Conservation (phyloP, 2,329 filamentous ascomycete species). For the Davidsoniella virescens region DNA sequence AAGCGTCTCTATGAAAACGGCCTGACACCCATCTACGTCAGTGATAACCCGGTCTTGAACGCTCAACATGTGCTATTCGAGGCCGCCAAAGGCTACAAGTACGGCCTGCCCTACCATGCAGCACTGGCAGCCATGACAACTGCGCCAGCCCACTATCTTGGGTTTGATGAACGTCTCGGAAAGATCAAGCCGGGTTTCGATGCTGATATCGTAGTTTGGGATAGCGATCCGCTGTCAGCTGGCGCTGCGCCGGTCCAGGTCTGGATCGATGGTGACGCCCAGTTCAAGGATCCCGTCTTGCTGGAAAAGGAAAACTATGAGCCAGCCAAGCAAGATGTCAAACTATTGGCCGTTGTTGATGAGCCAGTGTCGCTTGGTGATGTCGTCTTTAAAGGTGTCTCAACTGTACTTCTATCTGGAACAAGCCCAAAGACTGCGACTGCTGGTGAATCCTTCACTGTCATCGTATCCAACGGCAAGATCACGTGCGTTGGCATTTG, state of each 20-base stretch:
- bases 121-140: constrained; percentile 42
- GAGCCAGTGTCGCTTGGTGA: constrained; percentile 24
- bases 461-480: constrained; percentile 35
- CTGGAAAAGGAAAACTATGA: constrained; percentile 31
- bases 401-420: constrained; percentile 15
- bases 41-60: constrained; percentile 53
- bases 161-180: constrained; percentile 39
- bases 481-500: constrained; percentile 42
- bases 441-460: constrained; percentile 22
- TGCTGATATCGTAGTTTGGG: constrained; percentile 46
- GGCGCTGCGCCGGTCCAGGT: constrained; percentile 44
- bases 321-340: constrained; percentile 25
- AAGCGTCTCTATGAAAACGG: constrained; percentile 49
- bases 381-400: constrained; percentile 40
- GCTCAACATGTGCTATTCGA: constrained; percentile 54
- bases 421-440: constrained; percentile 12
- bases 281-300: constrained; percentile 38
- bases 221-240: constrained; percentile 43
- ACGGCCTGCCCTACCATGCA: constrained; percentile 43
- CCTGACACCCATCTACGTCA: constrained; percentile 51
- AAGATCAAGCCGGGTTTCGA: constrained; percentile 47
- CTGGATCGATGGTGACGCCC: constrained; percentile 45
- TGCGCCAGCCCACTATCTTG: constrained; percentile 40
- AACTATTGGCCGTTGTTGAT: constrained; percentile 26
- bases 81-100: constrained; percentile 42